Evolutionary conservation across 192 early-diverging fungal genomes (phyloP), one percentile per base, ranked within the genome.

Genomic region (Coemansia sp.): DNA sequence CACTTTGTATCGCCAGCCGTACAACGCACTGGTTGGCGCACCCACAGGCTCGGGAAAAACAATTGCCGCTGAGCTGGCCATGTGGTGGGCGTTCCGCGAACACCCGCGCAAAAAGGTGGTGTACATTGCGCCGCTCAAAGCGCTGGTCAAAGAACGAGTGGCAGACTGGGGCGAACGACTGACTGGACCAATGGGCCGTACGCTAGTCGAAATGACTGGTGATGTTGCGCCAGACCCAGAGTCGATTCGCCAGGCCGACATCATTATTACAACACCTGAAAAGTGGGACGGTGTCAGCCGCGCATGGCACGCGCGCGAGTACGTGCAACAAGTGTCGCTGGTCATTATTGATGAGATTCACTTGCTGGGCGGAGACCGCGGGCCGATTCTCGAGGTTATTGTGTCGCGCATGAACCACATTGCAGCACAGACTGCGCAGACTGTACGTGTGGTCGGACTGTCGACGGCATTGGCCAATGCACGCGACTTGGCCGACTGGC

Each of bases 281-380:
- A 97, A 98, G 66, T 99, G 95, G 95, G 95, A 99, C 81, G 95
- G 95, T 59, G 91, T 99, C 64, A 92, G 88, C 74, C 90, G 97
- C 56, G 89, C 86, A 45, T 98, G 95, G 89, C 86, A 94, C 57
- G 88, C 85, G n/a, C 85, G 96, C 48, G 87, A 83, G 11, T 98
- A 97, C 82, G 94, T 97, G 18, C 87, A 85, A 41, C 73, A 84
- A 41, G 93, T 99, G 22, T 90, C 93, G 10, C 76, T 91, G 47
- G 90, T 99, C 13, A 95, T 99, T 49, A 96, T 98, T 71, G 97
- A 98, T 81, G 97, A 98, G 84, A 98, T 99, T 52, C 96, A 99
- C 73, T 80, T 98, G 58, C 85, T 99, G 13, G 96, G 96, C 22
- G 93, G 93, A 18, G 97, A 98, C 69, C 90, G 94, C 63, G 97